Evolutionary conservation across 2,329 filamentous ascomycete species (phyloP).

Genomic region (Fonsecaea multimorphosa): DNA sequence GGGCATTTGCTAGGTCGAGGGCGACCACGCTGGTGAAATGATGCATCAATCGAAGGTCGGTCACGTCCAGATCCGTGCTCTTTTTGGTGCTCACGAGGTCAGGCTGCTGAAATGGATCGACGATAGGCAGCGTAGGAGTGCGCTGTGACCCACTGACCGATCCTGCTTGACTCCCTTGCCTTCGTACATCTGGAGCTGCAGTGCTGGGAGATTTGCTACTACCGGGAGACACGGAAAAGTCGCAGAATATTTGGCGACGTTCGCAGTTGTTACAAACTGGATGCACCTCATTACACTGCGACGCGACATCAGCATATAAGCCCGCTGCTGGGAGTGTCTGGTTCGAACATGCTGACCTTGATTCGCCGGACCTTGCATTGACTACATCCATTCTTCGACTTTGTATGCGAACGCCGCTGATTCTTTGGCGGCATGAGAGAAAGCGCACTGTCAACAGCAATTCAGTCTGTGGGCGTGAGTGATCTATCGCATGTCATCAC

Average conservation of each 20-base stretch:
- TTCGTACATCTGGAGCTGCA: slow-evolving; percentile 18
- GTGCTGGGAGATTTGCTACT: slow-evolving; percentile 32
- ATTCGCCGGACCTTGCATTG: slow-evolving; percentile 50
- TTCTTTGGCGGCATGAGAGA: slow-evolving; percentile 39
- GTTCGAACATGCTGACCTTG: slow-evolving; percentile 42
- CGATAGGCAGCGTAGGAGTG: slow-evolving; percentile 22
- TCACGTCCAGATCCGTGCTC: slow-evolving; percentile 41
- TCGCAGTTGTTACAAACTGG: slow-evolving; percentile 48
- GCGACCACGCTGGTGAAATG: slow-evolving; percentile 49
- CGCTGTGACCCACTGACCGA: slow-evolving; percentile 20
- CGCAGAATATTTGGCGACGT: slow-evolving; percentile 47
- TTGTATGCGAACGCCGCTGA: slow-evolving; percentile 44
- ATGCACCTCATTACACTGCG: slow-evolving; percentile 48
- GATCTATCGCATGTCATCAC: slow-evolving; percentile 17
- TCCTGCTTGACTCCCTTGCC: slow-evolving; percentile 17
- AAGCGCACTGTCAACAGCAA: neutral
- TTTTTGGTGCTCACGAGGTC: slow-evolving; percentile 38
- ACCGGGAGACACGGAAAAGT: slow-evolving; percentile 39
- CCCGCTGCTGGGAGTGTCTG: neutral
- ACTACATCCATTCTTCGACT: slow-evolving; percentile 49
- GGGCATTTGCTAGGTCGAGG: slow-evolving; percentile 43
- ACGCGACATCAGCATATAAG: neutral
- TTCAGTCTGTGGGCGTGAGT: slow-evolving; percentile 8
- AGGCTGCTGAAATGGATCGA: slow-evolving; percentile 35
- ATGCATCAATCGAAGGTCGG: slow-evolving; percentile 48